Evolutionary conservation across 306 rosid genomes (phyloP), one percentile per base, ranked within the genome.

Genomic region (Lathyrus oleraceus): DNA sequence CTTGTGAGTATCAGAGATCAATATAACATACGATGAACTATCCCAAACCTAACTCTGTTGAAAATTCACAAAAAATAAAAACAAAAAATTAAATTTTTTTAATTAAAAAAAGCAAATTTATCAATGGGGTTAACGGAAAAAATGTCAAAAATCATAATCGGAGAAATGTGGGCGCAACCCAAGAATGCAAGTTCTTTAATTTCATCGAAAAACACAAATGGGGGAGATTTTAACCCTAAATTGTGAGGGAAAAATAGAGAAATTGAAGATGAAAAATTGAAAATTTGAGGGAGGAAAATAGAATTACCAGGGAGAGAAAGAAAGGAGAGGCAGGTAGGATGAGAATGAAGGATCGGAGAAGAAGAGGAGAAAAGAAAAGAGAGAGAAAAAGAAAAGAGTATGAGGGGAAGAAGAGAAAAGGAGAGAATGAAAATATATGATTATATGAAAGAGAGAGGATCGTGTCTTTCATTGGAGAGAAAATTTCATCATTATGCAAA

Each of bases 381-480:
- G 80, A 81, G 79, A 69, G 57, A 61, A 53, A 71, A 43, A 78
- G 8, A 64, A 59, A 71, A 75, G 35, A 27, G 67, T 8, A 61
- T 49, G 30, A 54, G 76, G 76, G 69, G 76, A 76, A 76, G 76
- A 78, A 63, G 78, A 78, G 49, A 77, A 76, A 42, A 57, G 65
- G 36, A 74, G 82, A 66, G 76, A 85, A 62, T 20, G 76, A 73
- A 60, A 23, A 16, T 12, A 57, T 25, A 27, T 27, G 38, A 57
- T 57, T 57, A 57, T 80, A 63, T 19, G 81, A 61, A 56, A 68
- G 69, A 76, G 73, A 76, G 84, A 83, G 75, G 75, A 69, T 78
- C 58, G 80, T 76, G 74, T 44, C 59, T 83, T 75, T 79, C 67
- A 67, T 72, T 70, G 71, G 78, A 79, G 81, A 83, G 74, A 53